phyloP scores from a whole-genome alignment of 352 stramenopile genomes.

The Phytophthora litchii region DNA sequence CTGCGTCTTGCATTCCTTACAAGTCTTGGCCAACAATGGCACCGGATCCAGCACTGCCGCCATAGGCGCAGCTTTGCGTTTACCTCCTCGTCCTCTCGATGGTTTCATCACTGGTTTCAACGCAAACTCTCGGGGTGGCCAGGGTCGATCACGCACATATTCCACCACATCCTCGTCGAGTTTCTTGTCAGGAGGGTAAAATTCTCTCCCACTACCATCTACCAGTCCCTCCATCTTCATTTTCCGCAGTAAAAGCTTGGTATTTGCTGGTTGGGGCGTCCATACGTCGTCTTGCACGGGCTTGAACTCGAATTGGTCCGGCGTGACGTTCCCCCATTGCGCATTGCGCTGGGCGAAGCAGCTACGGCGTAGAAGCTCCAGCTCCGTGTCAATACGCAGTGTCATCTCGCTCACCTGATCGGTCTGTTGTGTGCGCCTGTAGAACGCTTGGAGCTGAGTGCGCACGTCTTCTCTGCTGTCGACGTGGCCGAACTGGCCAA shows the following conservation, averaged over 20 bases:
- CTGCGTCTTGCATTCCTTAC: constrained; percentile 60
- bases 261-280: constrained; percentile 45
- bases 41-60: constrained; percentile 49
- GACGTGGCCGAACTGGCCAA: constrained; percentile 39
- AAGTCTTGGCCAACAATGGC: constrained; percentile 37
- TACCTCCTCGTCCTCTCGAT: constrained; percentile 46
- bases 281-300: constrained; percentile 35
- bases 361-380: constrained; percentile 70
- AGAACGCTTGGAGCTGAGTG: constrained; percentile 45
- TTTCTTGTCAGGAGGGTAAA: constrained; percentile 23
- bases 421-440: constrained; percentile 44
- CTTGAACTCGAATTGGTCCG: constrained; percentile 54
- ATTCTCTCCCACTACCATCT: constrained; percentile 15
- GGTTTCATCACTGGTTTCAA: constrained; percentile 61
- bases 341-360: constrained; percentile 83
- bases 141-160: constrained; percentile 65
- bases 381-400: constrained; percentile 76
- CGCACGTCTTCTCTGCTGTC: constrained; percentile 43
- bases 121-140: constrained; percentile 79
- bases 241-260: constrained; percentile 43
- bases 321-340: constrained; percentile 57
- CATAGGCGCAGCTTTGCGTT: constrained; percentile 65
- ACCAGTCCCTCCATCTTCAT: constrained; percentile 43
- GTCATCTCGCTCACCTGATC: constrained; percentile 61
- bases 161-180: constrained; percentile 30